Evolutionary conservation across 2,329 filamentous ascomycete species (phyloP), one percentile per base, ranked within the genome.

Genomic region (Exophiala xenobiotica): DNA sequence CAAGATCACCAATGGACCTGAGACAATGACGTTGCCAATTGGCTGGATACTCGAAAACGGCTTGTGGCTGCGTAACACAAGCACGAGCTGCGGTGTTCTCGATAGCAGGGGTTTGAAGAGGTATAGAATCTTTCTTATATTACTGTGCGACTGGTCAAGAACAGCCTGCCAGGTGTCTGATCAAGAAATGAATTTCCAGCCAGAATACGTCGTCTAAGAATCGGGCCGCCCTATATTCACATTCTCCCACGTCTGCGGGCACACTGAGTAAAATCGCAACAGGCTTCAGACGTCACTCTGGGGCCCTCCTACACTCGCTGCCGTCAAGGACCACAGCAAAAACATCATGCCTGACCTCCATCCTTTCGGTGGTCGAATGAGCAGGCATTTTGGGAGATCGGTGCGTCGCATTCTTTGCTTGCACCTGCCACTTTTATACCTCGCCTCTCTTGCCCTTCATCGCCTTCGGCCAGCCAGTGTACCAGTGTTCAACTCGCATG

Each of bases 331-430:
- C n/a, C 24, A 29, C 49, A 44, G 40, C 14, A 42, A 12, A 20
- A 31, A 19, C 20, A 47, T 11, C 9, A 61, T 57, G 56, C 55
- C 56, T 35, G 53, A 57, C 44, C 77, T 79, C 56, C 77, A 80
- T 61, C 78, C 78, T 7, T 80, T 80, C 63, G 73, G 73, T 56
- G 78, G 78, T 9, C 68, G 74, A 56, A 69, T 80, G 40, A 75
- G 71, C 61, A 72, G 67, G 56, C 74, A 75, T 56, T 79, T 80
- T 62, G 74, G 75, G 38, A 74, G 77, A 49, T 71, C 69, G 59
- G 77, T 78, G 29, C 26, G 31, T 40, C 27, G 4, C n/a, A 27
- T 35, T 40, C 16, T 24, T 18, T 3, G 12, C 18, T 24, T 35
- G 38, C 22, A 22, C n/a, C 35, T 19, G 9, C n/a, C 14, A 11